phyloP scores from a whole-genome alignment of 164 flowering plant genomes.

The Pachysandra terminalis region DNA sequence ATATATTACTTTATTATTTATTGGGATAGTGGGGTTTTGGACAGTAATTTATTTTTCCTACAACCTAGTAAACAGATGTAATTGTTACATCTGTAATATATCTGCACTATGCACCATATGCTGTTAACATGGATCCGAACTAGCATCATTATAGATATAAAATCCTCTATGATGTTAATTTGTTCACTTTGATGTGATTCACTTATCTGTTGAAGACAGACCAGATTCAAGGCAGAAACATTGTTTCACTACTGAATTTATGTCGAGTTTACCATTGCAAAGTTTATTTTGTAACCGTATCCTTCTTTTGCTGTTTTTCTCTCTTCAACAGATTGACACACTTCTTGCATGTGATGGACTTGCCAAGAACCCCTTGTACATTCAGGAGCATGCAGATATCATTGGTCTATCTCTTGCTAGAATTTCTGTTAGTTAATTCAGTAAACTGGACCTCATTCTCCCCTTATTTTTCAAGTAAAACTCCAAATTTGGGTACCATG shows the following conservation, averaged over 20 bases:
- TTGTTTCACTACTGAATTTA: not conserved
- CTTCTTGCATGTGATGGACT: constrained; percentile 97
- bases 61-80: too few relatives aligned
- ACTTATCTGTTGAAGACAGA: too few relatives aligned
- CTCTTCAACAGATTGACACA: constrained; percentile 64
- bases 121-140: too few relatives aligned
- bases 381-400: constrained; percentile 92
- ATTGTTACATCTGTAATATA: too few relatives aligned
- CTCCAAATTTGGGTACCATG: not conserved
- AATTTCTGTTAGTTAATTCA: not conserved
- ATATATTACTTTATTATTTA: too few relatives aligned
- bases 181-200: too few relatives aligned
- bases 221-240: not conserved
- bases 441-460: not conserved
- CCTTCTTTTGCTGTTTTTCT: not conserved
- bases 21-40: too few relatives aligned
- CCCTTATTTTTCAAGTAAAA: not conserved
- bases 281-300: too few relatives aligned
- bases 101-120: too few relatives aligned
- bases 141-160: too few relatives aligned
- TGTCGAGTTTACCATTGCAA: not conserved
- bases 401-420: constrained; percentile 44
- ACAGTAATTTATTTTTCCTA: too few relatives aligned
- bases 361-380: constrained; percentile 65
- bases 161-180: too few relatives aligned